These are phyloP conservation scores for Ilyonectria robusta DNA, from an alignment of 2,329 filamentous ascomycete genomes.

Conservation along the genomic window DNA sequence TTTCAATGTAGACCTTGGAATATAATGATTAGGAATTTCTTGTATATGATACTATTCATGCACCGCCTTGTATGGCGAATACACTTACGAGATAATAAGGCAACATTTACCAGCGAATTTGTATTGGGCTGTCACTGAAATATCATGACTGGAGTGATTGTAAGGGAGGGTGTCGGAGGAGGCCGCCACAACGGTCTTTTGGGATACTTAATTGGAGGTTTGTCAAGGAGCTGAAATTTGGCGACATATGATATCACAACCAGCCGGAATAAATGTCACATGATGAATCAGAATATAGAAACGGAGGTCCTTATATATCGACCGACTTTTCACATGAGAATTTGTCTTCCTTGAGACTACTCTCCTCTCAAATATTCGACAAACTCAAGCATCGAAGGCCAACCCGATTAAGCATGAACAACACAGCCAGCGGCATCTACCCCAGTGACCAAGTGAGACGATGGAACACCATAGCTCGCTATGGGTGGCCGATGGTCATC, in stretches of 20 bases:
- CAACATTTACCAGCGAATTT: not conserved
- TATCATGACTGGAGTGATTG: not conserved
- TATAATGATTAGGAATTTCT: not conserved
- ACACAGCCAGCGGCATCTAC: not conserved
- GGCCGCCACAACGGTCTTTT: not conserved
- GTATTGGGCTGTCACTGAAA: not conserved
- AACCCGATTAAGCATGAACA: not conserved
- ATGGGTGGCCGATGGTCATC: slow-evolving; percentile 20
- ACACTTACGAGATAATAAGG: not conserved
- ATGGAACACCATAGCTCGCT: slow-evolving; percentile 16
- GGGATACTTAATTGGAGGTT: not conserved
- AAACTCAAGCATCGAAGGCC: not conserved
- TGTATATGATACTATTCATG: not conserved
- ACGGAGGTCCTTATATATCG: not conserved
- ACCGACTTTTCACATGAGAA: not conserved
- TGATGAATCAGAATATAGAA: not conserved
- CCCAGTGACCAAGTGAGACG: not conserved
- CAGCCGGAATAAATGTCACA: not conserved
- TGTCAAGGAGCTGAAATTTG: not conserved
- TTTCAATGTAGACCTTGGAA: not conserved
- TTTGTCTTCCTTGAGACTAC: not conserved
- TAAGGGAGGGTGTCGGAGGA: not conserved
- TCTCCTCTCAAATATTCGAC: not conserved
- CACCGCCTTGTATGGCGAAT: not conserved
- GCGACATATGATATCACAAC: not conserved